These are phyloP conservation scores for Diaporthe batatas DNA, from an alignment of 2,329 filamentous ascomycete genomes.

Conservation along the genomic window DNA sequence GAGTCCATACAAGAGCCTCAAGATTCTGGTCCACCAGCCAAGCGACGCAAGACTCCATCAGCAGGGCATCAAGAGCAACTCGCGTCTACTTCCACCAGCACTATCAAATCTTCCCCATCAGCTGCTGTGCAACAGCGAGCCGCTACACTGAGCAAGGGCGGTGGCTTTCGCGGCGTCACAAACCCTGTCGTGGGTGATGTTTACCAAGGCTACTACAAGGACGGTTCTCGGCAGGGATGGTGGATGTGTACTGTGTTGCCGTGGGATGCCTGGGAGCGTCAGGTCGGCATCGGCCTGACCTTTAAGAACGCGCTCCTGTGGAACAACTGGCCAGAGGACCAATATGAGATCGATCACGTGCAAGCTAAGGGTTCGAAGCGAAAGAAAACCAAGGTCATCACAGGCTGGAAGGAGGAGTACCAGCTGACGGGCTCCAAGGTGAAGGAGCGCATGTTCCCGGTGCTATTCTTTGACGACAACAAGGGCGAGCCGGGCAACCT, in stretches of 20 bases:
- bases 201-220: constrained; percentile 37
- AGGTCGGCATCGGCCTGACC: constrained; percentile 21
- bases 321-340: constrained; percentile 3
- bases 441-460: constrained; percentile 21
- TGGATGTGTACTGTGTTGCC: constrained; percentile 30
- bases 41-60: background rate
- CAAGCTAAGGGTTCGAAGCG: background rate
- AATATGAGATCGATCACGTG: too few species aligned
- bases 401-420: constrained; percentile 18
- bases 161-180: background rate
- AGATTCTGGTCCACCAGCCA: too few species aligned
- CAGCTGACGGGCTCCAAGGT: background rate
- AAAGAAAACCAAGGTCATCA: background rate
- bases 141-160: background rate
- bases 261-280: constrained; percentile 14
- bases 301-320: constrained; percentile 4
- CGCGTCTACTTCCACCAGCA: background rate
- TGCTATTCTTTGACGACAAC: constrained; percentile 36
- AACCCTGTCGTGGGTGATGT: constrained; percentile 11
- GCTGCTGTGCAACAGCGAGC: background rate
- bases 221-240: constrained; percentile 7
- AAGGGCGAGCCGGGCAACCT: constrained; percentile 9
- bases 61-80: background rate
- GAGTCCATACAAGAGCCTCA: too few species aligned
- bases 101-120: background rate